These are phyloP conservation scores for Rutstroemia sydowiana DNA, from an alignment of 2,329 filamentous ascomycete genomes.

Conservation along the genomic window DNA sequence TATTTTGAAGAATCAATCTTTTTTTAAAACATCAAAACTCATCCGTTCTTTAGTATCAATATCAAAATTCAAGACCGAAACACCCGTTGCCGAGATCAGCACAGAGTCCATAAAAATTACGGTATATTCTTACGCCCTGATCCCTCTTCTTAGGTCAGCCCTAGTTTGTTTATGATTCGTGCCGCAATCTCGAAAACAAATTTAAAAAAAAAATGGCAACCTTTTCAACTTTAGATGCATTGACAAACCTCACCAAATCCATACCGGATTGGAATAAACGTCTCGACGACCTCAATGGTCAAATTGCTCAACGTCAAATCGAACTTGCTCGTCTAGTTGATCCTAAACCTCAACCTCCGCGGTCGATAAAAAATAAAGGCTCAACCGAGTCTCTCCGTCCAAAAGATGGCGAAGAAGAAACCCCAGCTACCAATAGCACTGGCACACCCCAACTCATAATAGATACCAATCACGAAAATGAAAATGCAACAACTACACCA, in stretches of 20 bases:
- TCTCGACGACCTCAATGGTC: constrained; percentile 51
- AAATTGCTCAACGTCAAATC: constrained; percentile 54
- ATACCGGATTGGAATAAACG: constrained; percentile 53
- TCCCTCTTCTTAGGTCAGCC: background rate
- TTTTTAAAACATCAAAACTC: too few relatives aligned
- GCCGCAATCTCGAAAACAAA: too few relatives aligned
- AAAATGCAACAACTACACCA: constrained; percentile 12
- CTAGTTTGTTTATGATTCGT: too few relatives aligned
- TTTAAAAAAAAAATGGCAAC: constrained; percentile 11
- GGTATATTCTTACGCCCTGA: background rate
- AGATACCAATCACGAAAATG: too few relatives aligned
- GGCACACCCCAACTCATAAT: too few relatives aligned
- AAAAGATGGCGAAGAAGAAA: constrained; percentile 21
- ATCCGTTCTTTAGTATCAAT: background rate
- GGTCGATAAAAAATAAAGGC: constrained; percentile 30
- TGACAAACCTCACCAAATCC: constrained; percentile 47
- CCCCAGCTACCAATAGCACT: constrained; percentile 10
- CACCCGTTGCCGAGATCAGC: background rate
- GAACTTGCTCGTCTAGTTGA: constrained; percentile 47
- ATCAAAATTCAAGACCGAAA: background rate
- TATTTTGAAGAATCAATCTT: too few relatives aligned
- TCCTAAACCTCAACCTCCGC: constrained; percentile 30
- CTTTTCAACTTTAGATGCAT: constrained; percentile 41
- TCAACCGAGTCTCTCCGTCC: constrained; percentile 30
- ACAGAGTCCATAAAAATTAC: background rate